A percentile compares a stretch with the other conserved stretches of the same genome.
phyloP scores from a whole-genome alignment of 2,329 filamentous ascomycete genomes.

The Trichophaea hybrida region DNA sequence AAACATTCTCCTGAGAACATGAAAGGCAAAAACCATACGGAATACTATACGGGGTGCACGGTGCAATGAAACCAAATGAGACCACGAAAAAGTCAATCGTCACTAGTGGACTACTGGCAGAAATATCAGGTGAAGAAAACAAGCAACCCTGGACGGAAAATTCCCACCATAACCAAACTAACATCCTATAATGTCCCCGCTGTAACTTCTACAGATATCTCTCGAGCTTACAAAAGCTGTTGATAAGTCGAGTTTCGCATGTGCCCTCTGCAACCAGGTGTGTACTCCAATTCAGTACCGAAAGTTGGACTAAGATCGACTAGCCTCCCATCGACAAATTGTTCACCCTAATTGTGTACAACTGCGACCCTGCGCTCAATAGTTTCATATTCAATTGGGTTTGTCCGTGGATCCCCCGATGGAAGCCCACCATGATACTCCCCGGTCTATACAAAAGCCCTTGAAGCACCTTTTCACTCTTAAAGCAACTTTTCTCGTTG shows the following conservation, averaged over 20 bases:
- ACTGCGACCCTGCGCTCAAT: not conserved
- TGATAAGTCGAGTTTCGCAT: slow-evolving; percentile 8
- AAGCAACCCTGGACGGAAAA: not conserved
- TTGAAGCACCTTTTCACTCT: not conserved
- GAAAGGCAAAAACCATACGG: no score
- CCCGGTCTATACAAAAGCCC: slow-evolving; percentile 12
- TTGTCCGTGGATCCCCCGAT: slow-evolving; percentile 8
- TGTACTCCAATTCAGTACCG: slow-evolving; percentile 11
- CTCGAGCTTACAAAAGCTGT: slow-evolving; percentile 5
- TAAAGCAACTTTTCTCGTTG: not conserved
- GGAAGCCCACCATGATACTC: slow-evolving; percentile 15
- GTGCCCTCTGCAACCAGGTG: not conserved
- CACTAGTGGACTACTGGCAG: not conserved
- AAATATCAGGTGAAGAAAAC: not conserved
- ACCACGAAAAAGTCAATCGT: not conserved
- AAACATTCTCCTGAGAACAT: no score
- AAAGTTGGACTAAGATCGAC: not conserved
- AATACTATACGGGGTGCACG: not conserved
- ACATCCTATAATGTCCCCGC: not conserved
- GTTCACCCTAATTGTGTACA: slow-evolving; percentile 15
- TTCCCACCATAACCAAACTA: not conserved
- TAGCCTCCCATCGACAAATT: not conserved
- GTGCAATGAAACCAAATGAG: not conserved
- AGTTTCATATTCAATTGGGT: slow-evolving; percentile 7
- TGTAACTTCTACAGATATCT: not conserved